phyloP scores from a whole-genome alignment of 2,329 filamentous ascomycete species.

The Trichoderma endophyticum region DNA sequence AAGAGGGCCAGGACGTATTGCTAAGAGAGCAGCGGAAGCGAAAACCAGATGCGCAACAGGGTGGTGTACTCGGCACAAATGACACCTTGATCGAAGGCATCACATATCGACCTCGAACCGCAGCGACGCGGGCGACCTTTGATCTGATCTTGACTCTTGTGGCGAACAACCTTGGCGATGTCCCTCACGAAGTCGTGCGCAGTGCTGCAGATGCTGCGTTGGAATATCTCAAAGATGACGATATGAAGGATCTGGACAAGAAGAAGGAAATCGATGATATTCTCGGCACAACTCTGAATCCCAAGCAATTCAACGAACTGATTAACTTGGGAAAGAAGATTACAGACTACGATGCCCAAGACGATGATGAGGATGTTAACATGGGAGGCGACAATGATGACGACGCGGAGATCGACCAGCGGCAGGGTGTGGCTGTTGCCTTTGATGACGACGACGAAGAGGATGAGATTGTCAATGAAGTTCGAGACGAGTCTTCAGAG shows the following conservation, averaged over 20 bases:
- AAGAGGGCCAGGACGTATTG: constrained; percentile 80
- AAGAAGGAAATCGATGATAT: constrained; percentile 97
- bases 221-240: constrained; percentile 91
- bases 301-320: constrained; percentile 94
- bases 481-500: constrained; percentile 83
- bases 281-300: constrained; percentile 73
- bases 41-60: constrained; percentile 68
- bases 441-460: constrained; percentile 91
- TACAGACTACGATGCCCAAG: constrained; percentile 94
- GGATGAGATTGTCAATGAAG: constrained; percentile 73
- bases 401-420: constrained; percentile 81
- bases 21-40: constrained; percentile 82
- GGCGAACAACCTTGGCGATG: constrained; percentile 83
- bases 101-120: constrained; percentile 85
- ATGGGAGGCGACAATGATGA: constrained; percentile 62
- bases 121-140: constrained; percentile 87
- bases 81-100: constrained; percentile 89
- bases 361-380: constrained; percentile 86
- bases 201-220: constrained; percentile 91
- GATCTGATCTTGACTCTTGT: constrained; percentile 92
- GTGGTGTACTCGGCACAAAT: constrained; percentile 76
- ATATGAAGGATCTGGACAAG: constrained; percentile 95
- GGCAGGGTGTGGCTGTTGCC: constrained; percentile 94
- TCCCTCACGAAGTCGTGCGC: constrained; percentile 83
- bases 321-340: constrained; percentile 98